Evolutionary conservation across 768 basidiomycete genomes (phyloP).

Genomic region (Agaricus blazei): DNA sequence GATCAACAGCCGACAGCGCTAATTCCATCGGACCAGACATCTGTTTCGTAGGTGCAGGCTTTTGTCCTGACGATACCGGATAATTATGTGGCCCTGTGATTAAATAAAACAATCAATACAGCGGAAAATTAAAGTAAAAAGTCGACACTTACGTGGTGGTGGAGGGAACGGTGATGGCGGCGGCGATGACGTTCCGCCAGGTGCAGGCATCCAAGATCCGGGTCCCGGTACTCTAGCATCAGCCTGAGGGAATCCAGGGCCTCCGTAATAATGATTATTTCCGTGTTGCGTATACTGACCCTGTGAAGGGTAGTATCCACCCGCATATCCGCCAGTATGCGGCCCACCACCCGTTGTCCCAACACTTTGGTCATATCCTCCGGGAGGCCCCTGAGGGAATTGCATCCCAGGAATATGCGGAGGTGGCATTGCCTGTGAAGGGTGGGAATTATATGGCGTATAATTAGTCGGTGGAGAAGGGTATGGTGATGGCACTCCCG

Average conservation of each 20-base stretch:
- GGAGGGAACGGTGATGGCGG: neutral
- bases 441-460: too few species aligned
- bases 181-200: neutral
- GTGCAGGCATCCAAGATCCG: neutral
- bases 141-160: slow-evolving; percentile 17
- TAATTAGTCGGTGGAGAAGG: neutral
- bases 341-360: slow-evolving; percentile 9
- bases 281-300: slow-evolving; percentile 11
- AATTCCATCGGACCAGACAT: slow-evolving; percentile 28
- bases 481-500: slow-evolving; percentile 4
- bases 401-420: slow-evolving; percentile 13
- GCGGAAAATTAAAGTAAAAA: neutral
- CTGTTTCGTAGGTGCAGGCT: slow-evolving; percentile 20
- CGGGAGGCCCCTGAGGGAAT: slow-evolving; percentile 20
- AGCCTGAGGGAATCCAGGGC: neutral
- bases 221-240: neutral
- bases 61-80: slow-evolving; percentile 19
- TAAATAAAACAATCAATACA: neutral
- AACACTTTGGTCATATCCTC: slow-evolving; percentile 14
- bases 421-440: slow-evolving; percentile 12
- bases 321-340: slow-evolving; percentile 1
- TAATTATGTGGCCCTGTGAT: neutral
- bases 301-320: neutral
- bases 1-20: slow-evolving; percentile 50
- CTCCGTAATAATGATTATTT: slow-evolving; percentile 12